These are phyloP conservation scores for Stephania yunnanensis DNA, from an alignment of 164 flowering plant genomes.

Conservation along the genomic window DNA sequence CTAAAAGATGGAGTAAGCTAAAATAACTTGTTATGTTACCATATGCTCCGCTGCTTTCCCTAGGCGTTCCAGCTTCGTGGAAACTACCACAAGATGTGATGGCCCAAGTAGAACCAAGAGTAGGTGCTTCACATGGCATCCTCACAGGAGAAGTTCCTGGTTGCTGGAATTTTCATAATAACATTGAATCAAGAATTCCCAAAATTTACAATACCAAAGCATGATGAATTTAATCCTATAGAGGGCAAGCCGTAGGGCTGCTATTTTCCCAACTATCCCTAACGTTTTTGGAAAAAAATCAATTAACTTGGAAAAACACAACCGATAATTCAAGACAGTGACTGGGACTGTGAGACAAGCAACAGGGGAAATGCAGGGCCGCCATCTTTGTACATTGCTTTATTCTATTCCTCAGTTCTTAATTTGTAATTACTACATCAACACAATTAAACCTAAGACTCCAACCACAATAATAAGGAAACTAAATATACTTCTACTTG, in stretches of 20 bases:
- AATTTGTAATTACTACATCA: too few species aligned
- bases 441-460: too few species aligned
- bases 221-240: background rate
- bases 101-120: conserved; percentile 98
- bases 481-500: too few species aligned
- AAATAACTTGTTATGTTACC: conserved; percentile 35
- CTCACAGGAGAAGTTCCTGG: conserved; percentile 81
- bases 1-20: background rate
- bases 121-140: conserved; percentile 85
- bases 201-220: background rate
- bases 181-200: conserved; percentile 4
- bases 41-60: conserved; percentile 72
- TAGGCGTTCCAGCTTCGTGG: conserved; percentile 92
- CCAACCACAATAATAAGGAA: too few species aligned
- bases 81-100: conserved; percentile 76
- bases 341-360: too few species aligned
- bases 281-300: background rate
- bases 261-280: conserved; percentile 99
- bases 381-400: too few species aligned
- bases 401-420: too few species aligned
- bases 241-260: conserved; percentile 72
- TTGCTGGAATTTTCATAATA: conserved; percentile 29
- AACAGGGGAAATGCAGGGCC: too few species aligned
- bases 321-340: too few species aligned
- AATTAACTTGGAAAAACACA: too few species aligned